Evolutionary conservation across 179 eudicot genomes (phyloP), one percentile per base, ranked within the genome.

Genomic region (Amaranthus tricolor): DNA sequence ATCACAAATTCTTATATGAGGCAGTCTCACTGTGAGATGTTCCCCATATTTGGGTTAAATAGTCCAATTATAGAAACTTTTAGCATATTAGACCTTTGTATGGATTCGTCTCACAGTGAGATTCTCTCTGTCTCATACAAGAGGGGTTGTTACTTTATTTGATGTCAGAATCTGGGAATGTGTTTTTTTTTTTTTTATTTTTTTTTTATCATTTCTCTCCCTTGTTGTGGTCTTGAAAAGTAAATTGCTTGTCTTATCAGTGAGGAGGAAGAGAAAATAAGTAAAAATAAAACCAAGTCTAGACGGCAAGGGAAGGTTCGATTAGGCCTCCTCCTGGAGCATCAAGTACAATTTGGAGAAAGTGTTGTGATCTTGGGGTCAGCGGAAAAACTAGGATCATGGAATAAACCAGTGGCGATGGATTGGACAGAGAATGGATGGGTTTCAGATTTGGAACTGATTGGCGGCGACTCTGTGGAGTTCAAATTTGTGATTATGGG

Each of bases 271-370:
- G 82, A 80, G 71, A 76, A 65, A 73, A 77, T 73, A 72, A 79
- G 45, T 44, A 64, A 69, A 76, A 79, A 63, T 74, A 82, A 80
- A 69, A 68, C 68, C 50, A 49, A 73, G 66, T 64, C 85, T 15
- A 84, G 69, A 52, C 68, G 55, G 40, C 78, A 78, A 54, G 89
- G 87, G 31, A 86, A 84, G 85, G 97, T 95, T 73, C 77, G 75
- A 77, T 78, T 93, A 71, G 81, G 70, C 66, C 69, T 95, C 31
- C 80, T 76, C 73, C 77, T 95, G 74, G 81, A 86, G 78, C 97
- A 93, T 85, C 98, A 95, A 88, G 99, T 95, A 54, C 74, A 85
- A 65, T 95, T 84, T 78, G 99, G 99, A 64, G 99, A 95, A 82
- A 84, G 83, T 73, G 88, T 93, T 66, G 89, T 79, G n/a, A 64